Base-by-base conservation (phyloP, 139 green algal species). In the Picochlorum sp. region DNA sequence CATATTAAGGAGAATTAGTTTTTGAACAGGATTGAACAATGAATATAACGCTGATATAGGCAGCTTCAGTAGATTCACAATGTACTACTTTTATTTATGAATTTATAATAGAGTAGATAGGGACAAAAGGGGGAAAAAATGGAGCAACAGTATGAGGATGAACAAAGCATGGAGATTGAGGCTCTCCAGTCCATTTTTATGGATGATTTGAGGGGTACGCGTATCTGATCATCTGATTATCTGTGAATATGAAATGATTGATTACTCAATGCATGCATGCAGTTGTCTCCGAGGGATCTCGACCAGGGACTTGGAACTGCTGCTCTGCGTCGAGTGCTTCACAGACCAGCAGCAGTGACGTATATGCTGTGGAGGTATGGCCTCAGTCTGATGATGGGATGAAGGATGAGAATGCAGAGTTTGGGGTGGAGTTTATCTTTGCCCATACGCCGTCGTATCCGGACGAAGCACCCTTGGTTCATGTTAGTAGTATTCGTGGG, bases 101-200 rank as follows among this genome's bases (percentile, higher is more conserved):
- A n/a, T n/a, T n/a, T n/a, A n/a, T n/a, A n/a, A n/a, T n/a, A n/a
- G n/a, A n/a, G n/a, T 41, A 13, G 34, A 41, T 2, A 13, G 34
- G 34, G 34, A 14, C 2, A 23, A 21, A 2, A 20, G n/a, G n/a
- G n/a, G n/a, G 11, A 10, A n/a, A 69, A 54, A 37, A 68, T 41
- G 13, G 68, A 74, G 34, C 34, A 41, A 41, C 34, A 41, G 34
- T 75, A 70, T 41, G 34, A 58, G 8, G 77, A 80, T 38, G 34
- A 76, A 59, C 79, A 85, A 41, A 65, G 64, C 16, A 81, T 84
- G 68, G 80, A 86, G 67, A 37, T 86, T 41, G 74, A 86, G 58
- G 77, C 77, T 18, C 61, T 86, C 7, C 24, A 77, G 30, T 66
- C 76, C 7, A 86, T 86, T 47, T 66, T 84, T 2, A 66, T 66